Evolutionary conservation across 2,329 filamentous ascomycete species (phyloP), one percentile per base, ranked within the genome.

Genomic region (Neopestalotiopsis sp.): DNA sequence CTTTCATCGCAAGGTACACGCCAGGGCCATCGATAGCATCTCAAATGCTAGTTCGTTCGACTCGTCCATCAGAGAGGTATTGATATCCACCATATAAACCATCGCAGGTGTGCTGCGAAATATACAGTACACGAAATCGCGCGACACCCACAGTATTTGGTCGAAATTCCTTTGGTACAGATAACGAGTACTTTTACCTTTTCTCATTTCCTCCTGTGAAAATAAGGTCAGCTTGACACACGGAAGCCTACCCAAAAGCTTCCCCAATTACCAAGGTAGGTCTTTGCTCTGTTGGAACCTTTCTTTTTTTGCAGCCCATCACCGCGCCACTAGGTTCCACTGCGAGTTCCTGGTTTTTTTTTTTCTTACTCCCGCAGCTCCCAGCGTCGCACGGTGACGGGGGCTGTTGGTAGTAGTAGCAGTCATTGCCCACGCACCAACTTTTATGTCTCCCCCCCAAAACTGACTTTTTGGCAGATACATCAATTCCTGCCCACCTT

Each of bases 1-100:
- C 81, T 81, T 83, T 76, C 72, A 74, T 73, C 75, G 69, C 74
- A 83, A 76, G 24, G 81, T 83, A 83, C 81, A 77, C 59, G 45
- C 67, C 68, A 66, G 65, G 63, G 56, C 68, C 68, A 38, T 72
- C 62, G 32, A 71, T 67, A 68, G n/a, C 66, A 67, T 68, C 65
- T 42, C 69, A 64, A 73, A 69, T 73, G 69, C 71, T 69, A 69
- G 71, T 68, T 69, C 69, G 66, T 69, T 34, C 28, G 67, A 63
- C 68, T 65, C 66, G 67, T 69, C 67, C 69, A 70, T 68, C 68
- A 59, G 67, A 72, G 68, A 70, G 40, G 63, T 71, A 38, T 38
- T 42, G 40, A 64, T 17, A 45, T 64, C 42, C 38, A 53, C 61
- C 42, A 64, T 17, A 64, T 17, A 12, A 28, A 13, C 20, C 6